Conservation (phyloP, 148 eudicot genomes). For the Persicaria tinctoria region DNA sequence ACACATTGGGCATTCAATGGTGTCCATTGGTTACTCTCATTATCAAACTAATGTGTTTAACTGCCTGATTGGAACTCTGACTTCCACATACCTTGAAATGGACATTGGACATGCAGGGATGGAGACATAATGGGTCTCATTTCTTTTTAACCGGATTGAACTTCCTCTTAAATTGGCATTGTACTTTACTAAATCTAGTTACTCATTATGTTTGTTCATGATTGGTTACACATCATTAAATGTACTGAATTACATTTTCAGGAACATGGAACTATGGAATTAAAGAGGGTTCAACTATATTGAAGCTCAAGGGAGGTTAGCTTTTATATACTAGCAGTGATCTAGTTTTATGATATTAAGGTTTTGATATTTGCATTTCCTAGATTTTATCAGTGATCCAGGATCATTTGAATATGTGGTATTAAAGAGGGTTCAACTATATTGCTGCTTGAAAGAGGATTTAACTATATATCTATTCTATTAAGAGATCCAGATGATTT, state of each 20-base stretch:
- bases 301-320: background rate
- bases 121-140: background rate
- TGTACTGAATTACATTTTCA: constrained; percentile 2
- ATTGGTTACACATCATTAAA: background rate
- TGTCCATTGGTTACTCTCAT: background rate
- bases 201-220: background rate
- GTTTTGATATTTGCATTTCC: background rate
- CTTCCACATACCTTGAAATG: background rate
- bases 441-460: background rate
- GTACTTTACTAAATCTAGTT: background rate
- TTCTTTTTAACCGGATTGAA: background rate
- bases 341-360: background rate
- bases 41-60: background rate
- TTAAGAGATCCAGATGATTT: no score
- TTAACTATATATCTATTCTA: no score
- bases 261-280: constrained; percentile 14
- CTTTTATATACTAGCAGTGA: background rate
- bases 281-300: constrained; percentile 2
- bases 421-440: no score
- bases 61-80: no score
- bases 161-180: background rate
- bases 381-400: background rate
- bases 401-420: no score
- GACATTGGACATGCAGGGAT: background rate
- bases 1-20: background rate